Conservation (phyloP, 2,329 filamentous ascomycete species). For the Aspergillus sclerotialis region DNA sequence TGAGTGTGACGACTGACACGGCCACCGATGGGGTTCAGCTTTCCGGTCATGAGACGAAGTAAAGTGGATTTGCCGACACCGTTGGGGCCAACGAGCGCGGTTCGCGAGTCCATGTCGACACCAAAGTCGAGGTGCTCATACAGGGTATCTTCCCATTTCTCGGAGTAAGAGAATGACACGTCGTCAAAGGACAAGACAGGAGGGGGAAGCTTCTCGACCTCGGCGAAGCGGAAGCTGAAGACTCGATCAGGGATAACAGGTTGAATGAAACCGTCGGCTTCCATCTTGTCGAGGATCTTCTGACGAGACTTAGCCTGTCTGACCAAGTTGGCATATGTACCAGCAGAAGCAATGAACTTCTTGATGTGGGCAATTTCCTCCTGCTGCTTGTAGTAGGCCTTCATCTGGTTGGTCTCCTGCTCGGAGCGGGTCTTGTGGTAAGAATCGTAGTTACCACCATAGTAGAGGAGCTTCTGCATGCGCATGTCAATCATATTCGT, state of each 20-base stretch:
- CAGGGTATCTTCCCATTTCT: constrained; percentile 78
- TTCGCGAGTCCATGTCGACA: constrained; percentile 99
- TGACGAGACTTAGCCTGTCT: constrained; percentile 97
- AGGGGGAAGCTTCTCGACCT: constrained; percentile 98
- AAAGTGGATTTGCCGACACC: constrained; percentile 98
- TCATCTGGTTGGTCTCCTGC: constrained; percentile 97
- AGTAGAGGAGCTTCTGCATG: constrained; percentile 81
- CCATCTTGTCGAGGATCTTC: constrained; percentile 99
- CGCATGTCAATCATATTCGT: constrained; percentile 99
- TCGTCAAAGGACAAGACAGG: constrained; percentile 94
- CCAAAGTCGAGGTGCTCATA: constrained; percentile 96
- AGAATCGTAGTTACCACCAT: constrained; percentile 99
- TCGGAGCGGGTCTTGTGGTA: constrained; percentile 91
- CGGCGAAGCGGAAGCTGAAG: constrained; percentile 97
- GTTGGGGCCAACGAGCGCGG: constrained; percentile 93
- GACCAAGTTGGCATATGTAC: constrained; percentile 99
- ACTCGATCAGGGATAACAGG: constrained; percentile 76
- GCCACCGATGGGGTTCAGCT: constrained; percentile 77
- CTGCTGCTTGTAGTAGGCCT: constrained; percentile 98
- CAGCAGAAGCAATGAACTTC: constrained; percentile 98
- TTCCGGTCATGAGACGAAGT: constrained; percentile 91
- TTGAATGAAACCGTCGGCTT: constrained; percentile 97
- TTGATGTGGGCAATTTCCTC: constrained; percentile 99
- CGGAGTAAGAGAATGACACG: constrained; percentile 97
- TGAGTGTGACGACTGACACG: constrained; percentile 88